These are phyloP conservation scores for Xylariomycetidae sp. DNA, from an alignment of 2,329 filamentous ascomycete genomes.

Conservation along the genomic window DNA sequence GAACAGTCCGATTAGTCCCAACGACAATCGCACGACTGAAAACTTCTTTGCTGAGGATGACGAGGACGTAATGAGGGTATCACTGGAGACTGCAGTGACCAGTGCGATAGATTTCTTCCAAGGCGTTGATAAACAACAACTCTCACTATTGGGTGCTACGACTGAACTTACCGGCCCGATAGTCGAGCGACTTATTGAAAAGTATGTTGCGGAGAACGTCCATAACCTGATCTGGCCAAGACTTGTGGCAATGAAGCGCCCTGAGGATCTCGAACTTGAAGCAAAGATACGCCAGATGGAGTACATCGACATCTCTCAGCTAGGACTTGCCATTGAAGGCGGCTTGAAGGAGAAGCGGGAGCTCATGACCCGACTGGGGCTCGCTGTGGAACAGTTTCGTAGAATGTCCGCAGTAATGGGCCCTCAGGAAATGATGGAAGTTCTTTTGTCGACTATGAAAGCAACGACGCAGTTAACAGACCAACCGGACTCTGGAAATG, in stretches of 20 bases:
- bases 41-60: constrained; percentile 80
- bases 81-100: constrained; percentile 87
- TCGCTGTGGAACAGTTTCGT: constrained; percentile 83
- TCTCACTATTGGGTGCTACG: constrained; percentile 85
- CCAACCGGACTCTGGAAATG: constrained; percentile 32
- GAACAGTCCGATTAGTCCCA: constrained; percentile 36
- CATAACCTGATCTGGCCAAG: constrained; percentile 86
- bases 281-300: constrained; percentile 89
- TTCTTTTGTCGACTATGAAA: constrained; percentile 77
- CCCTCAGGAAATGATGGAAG: constrained; percentile 84
- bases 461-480: constrained; percentile 67
- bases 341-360: constrained; percentile 76
- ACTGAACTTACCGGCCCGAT: constrained; percentile 89
- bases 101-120: constrained; percentile 95
- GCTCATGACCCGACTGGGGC: constrained; percentile 68
- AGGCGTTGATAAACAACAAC: constrained; percentile 88
- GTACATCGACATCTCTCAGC: constrained; percentile 87
- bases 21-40: constrained; percentile 48
- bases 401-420: constrained; percentile 74
- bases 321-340: constrained; percentile 81
- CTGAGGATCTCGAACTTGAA: constrained; percentile 84
- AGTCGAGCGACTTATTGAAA: constrained; percentile 90
- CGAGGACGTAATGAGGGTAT: constrained; percentile 83
- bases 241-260: constrained; percentile 69
- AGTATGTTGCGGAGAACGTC: constrained; percentile 89